Conservation (phyloP, 192 early-diverging fungal species). For the Entophlyctis luteolus region DNA sequence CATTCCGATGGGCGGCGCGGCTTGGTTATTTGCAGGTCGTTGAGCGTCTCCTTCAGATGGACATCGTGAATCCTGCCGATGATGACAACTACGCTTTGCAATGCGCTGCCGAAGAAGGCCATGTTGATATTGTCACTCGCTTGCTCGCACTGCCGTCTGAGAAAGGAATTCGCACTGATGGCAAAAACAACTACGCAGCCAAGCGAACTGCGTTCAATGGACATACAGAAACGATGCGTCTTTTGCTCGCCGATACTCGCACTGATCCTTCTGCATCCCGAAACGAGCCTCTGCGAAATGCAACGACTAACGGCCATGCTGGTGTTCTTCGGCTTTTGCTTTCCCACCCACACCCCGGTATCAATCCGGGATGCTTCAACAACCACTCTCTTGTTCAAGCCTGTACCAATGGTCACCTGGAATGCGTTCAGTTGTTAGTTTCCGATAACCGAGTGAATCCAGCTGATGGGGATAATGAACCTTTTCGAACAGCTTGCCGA, state of each 20-base stretch:
- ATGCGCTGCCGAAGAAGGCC: neutral
- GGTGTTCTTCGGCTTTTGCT: conserved; percentile 23
- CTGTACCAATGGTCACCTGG: neutral
- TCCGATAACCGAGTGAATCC: conserved; percentile 8
- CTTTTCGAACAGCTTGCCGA: neutral
- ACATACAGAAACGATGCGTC: conserved; percentile 12
- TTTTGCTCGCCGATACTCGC: conserved; percentile 18
- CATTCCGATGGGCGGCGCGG: conserved; percentile 2
- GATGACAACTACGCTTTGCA: conserved; percentile 22
- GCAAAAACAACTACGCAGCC: neutral
- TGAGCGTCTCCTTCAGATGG: neutral
- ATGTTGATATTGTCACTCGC: neutral
- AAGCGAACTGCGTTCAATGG: conserved; percentile 19
- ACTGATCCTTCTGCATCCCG: neutral
- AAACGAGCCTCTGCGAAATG: neutral
- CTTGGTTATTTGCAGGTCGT: neutral
- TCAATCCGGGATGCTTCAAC: neutral
- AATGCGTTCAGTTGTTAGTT: neutral
- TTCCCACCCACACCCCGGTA: neutral
- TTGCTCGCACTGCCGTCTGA: neutral
- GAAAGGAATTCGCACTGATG: neutral
- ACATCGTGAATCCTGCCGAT: neutral
- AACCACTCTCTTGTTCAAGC: conserved; percentile 13
- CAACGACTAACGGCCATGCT: conserved; percentile 27
- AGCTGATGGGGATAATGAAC: no score